Conservation (phyloP, 495 filamentous ascomycete species). For the Aspergillus affinis region DNA sequence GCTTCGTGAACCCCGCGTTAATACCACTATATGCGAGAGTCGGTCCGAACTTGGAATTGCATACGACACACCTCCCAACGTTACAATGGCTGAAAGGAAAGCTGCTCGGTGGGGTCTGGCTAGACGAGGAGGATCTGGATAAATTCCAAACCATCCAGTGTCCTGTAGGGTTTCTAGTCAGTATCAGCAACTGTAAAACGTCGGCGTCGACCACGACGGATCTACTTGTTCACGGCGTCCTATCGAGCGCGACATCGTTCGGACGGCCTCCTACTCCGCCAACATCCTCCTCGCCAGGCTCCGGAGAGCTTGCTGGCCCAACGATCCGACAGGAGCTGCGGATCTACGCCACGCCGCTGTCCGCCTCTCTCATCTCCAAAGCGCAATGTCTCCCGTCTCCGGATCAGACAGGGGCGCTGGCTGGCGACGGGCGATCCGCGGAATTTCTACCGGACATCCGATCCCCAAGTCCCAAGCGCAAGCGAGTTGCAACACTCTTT, state of each 20-base stretch:
- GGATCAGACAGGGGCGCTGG: slow-evolving; percentile 19
- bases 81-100: slow-evolving; percentile 45
- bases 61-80: slow-evolving; percentile 35
- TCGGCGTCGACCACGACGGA: slow-evolving; percentile 43
- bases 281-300: slow-evolving; percentile 40
- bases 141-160: slow-evolving; percentile 37
- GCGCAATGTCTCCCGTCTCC: slow-evolving; percentile 37
- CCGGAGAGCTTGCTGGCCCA: slow-evolving; percentile 13
- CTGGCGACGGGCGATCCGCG: slow-evolving; percentile 25
- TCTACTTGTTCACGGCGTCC: slow-evolving; percentile 54
- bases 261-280: slow-evolving; percentile 49
- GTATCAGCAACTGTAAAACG: slow-evolving; percentile 27
- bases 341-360: slow-evolving; percentile 43
- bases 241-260: slow-evolving; percentile 31
- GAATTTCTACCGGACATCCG: slow-evolving; percentile 44
- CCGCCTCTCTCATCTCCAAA: slow-evolving; percentile 32
- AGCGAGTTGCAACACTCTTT: slow-evolving; percentile 55
- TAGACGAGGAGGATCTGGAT: slow-evolving; percentile 35
- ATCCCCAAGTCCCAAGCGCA: slow-evolving; percentile 53
- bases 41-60: slow-evolving; percentile 52
- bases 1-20: slow-evolving; percentile 46
- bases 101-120: slow-evolving; percentile 33
- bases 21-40: slow-evolving; percentile 50
- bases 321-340: slow-evolving; percentile 29
- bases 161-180: slow-evolving; percentile 41